Evolutionary conservation across 2,329 filamentous ascomycete species (phyloP), one percentile per base, ranked within the genome.

Genomic region (Pyrenophora teres): DNA sequence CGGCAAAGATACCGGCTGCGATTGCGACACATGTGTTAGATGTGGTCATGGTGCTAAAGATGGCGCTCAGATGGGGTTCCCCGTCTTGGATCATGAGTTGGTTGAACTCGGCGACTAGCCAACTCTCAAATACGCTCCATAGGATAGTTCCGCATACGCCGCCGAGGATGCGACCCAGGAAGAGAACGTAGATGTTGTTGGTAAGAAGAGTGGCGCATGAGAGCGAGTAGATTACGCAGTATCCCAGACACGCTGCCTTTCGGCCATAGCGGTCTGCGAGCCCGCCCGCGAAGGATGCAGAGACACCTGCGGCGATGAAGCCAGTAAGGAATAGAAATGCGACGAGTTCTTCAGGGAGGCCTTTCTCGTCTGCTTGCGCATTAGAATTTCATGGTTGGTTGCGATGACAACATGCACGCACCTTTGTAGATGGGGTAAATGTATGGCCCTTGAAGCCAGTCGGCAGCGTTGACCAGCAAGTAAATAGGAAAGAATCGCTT

Each of bases 41-140:
- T 12, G 83, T 68, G 41, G 81, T 80, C 68, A 82, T 86, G 51
- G 83, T 80, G 52, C 67, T 81, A 64, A 83, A 84, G 18, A 85
- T 77, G 25, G 73, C 70, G 46, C 78, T 78, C 25, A 86, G 72
- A 35, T 76, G 76, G 6, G 73, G 67, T 7, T 74, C 73, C 12
- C 68, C 69, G n/a, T 77, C 68, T 23, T 76, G 74, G 6, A 82
- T 57, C 10, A 74, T 74, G 36, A 77, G 70, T 36, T 74, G 71
- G 41, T 82, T 78, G 60, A 78, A 85, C 60, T 86, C 82, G 40
- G 80, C 78, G 23, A 86, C 78, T 75, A 86, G 81, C 83, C 83
- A 86, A 59, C 80, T 82, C 66, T 86, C 83, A 56, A 85, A 85
- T 4, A 79, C 80, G 37, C 78, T 83, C 72, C 82, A 85, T 25